These are phyloP conservation scores for Coemansia sp. DNA, from an alignment of 192 early-diverging fungal genomes.

Conservation along the genomic window DNA sequence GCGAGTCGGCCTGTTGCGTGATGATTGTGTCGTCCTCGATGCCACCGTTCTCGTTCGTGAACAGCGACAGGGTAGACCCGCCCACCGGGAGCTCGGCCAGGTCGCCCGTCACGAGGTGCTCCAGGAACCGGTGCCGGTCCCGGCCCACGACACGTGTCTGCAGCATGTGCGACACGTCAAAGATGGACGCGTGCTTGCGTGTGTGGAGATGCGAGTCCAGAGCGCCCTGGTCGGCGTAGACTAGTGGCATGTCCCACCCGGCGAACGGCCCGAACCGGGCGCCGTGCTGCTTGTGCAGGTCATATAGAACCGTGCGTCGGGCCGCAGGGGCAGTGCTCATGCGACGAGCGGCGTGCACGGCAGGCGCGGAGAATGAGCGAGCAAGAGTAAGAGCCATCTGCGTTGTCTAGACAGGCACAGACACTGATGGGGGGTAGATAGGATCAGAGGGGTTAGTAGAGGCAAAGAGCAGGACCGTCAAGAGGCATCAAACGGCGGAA, in stretches of 20 bases:
- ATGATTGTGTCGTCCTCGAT: slow-evolving; percentile 98
- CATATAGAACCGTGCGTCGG: slow-evolving; percentile 80
- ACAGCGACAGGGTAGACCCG: slow-evolving; percentile 79
- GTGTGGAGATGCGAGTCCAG: slow-evolving; percentile 88
- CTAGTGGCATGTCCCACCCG: slow-evolving; percentile 95
- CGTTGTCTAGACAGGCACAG: too few relatives aligned
- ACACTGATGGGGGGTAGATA: too few relatives aligned
- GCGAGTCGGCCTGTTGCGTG: slow-evolving; percentile 71
- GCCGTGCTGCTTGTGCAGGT: slow-evolving; percentile 86
- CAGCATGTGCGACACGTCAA: slow-evolving; percentile 99
- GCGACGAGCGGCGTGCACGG: slow-evolving; percentile 4
- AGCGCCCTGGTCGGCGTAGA: slow-evolving; percentile 77
- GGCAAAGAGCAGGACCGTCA: too few relatives aligned
- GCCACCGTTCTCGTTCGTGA: slow-evolving; percentile 93
- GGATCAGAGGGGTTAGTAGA: too few relatives aligned
- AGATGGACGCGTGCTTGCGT: slow-evolving; percentile 82
- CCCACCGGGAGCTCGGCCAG: slow-evolving; percentile 71
- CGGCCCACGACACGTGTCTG: slow-evolving; percentile 85
- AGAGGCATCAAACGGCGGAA: too few relatives aligned
- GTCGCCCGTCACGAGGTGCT: slow-evolving; percentile 84
- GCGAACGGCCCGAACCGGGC: slow-evolving; percentile 98
- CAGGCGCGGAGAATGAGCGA: slow-evolving; percentile 3
- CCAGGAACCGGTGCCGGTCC: slow-evolving; percentile 83
- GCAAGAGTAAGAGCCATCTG: too few relatives aligned
- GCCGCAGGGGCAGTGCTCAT: slow-evolving; percentile 32